Conservation (phyloP, 345 rosid species). For the Populus pruinosa region DNA sequence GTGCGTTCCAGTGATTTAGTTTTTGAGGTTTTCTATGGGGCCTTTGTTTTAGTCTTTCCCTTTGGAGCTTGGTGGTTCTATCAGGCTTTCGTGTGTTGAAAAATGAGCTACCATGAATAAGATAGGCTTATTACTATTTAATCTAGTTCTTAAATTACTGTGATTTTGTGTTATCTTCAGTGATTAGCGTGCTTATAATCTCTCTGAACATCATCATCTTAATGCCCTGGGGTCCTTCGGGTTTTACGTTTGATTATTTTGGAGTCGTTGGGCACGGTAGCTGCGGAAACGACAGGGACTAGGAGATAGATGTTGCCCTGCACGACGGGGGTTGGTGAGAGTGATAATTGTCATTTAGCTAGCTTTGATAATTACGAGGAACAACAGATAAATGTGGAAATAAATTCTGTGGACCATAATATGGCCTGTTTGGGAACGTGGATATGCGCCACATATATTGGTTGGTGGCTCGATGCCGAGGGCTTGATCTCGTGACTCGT, state of each 20-base stretch:
- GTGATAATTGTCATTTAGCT: background rate
- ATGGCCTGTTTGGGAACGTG: no score
- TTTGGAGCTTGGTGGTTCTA: constrained; percentile 8
- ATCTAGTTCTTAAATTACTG: background rate
- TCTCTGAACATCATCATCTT: no score
- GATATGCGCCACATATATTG: background rate
- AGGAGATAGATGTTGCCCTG: background rate
- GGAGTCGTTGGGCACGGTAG: background rate
- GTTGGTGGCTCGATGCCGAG: background rate
- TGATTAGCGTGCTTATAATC: background rate
- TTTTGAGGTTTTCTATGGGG: background rate
- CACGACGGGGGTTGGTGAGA: background rate
- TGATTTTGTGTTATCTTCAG: background rate
- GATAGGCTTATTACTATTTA: background rate
- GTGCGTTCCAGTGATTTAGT: background rate
- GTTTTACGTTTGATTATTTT: background rate
- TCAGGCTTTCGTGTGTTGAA: background rate
- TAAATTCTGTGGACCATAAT: background rate
- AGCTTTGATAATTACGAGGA: background rate
- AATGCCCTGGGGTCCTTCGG: background rate
- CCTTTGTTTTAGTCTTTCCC: background rate
- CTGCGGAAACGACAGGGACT: background rate
- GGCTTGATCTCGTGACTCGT: background rate
- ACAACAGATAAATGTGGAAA: background rate
- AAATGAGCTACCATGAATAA: constrained; percentile 29